Conservation (phyloP, 805 yeast genomes). For the Teunomyces pallodes region DNA sequence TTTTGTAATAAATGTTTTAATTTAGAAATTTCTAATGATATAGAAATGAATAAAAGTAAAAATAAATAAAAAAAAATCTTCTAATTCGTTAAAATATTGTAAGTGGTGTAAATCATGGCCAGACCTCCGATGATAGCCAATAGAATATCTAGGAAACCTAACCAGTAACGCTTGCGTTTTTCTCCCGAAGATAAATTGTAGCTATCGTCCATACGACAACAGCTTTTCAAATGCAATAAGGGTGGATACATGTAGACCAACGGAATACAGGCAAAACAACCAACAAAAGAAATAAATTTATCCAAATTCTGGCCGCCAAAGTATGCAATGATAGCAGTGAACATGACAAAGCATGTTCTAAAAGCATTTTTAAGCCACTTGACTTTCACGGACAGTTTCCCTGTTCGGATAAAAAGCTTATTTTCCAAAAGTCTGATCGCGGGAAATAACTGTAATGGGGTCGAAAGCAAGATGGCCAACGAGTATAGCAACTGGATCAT, state of each 20-base stretch:
- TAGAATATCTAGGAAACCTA: slow-evolving; percentile 45
- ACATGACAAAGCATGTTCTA: slow-evolving; percentile 51
- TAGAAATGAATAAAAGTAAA: background rate
- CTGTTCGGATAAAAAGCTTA: slow-evolving; percentile 47
- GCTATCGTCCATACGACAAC: slow-evolving; percentile 28
- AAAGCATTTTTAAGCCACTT: slow-evolving; percentile 69
- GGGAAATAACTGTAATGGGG: slow-evolving; percentile 80
- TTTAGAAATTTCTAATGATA: background rate
- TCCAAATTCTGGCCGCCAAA: slow-evolving; percentile 70
- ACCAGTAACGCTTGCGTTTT: slow-evolving; percentile 30
- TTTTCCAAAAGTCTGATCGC: slow-evolving; percentile 73
- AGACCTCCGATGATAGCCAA: slow-evolving; percentile 55
- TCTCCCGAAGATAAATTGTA: slow-evolving; percentile 11
- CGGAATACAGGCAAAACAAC: slow-evolving; percentile 83
- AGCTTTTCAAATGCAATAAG: slow-evolving; percentile 60
- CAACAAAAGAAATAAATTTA: slow-evolving; percentile 74
- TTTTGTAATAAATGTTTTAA: background rate
- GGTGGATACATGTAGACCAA: slow-evolving; percentile 86
- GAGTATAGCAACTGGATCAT: slow-evolving; percentile 71
- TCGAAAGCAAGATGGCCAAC: slow-evolving; percentile 69
- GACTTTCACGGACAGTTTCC: slow-evolving; percentile 49
- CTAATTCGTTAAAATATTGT: slow-evolving; percentile 41
- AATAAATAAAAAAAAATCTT: background rate
- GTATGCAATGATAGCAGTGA: slow-evolving; percentile 58
- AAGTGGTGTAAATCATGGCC: slow-evolving; percentile 68